phyloP scores from a whole-genome alignment of 805 yeast species.

The Zygosaccharomyces lentus region DNA sequence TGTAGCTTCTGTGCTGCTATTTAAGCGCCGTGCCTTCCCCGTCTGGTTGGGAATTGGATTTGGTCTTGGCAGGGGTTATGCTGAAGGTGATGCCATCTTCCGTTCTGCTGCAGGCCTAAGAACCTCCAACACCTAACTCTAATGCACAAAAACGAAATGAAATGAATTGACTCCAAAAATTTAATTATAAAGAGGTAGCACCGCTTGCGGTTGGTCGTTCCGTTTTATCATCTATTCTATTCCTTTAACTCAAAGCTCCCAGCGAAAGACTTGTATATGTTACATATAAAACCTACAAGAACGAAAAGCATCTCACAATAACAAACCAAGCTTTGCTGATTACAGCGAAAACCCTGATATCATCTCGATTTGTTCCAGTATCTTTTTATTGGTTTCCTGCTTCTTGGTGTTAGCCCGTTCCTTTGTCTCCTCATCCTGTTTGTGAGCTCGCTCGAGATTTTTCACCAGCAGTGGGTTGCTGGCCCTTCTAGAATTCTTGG shows the following conservation, averaged over 20 bases:
- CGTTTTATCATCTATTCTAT: conserved; percentile 4
- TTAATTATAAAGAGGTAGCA: not conserved
- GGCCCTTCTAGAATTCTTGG: not conserved
- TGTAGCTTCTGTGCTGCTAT: conserved; percentile 79
- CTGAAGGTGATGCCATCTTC: conserved; percentile 97
- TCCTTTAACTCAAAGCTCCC: conserved; percentile 7
- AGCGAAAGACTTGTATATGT: conserved; percentile 13
- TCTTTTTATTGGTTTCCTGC: conserved; percentile 28
- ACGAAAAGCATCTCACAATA: not conserved
- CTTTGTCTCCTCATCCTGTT: conserved; percentile 25
- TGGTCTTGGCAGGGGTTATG: conserved; percentile 95
- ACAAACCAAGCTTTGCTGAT: not conserved
- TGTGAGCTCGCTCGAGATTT: conserved; percentile 25
- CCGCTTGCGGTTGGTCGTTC: conserved; percentile 1
- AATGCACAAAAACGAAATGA: not conserved
- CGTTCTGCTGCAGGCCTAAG: conserved; percentile 77
- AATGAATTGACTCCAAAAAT: not conserved
- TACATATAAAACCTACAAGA: conserved; percentile 6
- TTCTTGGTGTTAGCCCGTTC: conserved; percentile 20
- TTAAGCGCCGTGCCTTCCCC: conserved; percentile 94
- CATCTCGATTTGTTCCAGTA: conserved; percentile 33
- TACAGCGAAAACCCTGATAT: conserved; percentile 34
- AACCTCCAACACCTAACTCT: conserved; percentile 56
- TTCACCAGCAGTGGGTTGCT: conserved; percentile 19
- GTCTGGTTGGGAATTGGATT: conserved; percentile 97